Evolutionary conservation across 371 early-diverging fungal species (phyloP), one percentile per base, ranked within the genome.

Genomic region (Batkoa obscura): DNA sequence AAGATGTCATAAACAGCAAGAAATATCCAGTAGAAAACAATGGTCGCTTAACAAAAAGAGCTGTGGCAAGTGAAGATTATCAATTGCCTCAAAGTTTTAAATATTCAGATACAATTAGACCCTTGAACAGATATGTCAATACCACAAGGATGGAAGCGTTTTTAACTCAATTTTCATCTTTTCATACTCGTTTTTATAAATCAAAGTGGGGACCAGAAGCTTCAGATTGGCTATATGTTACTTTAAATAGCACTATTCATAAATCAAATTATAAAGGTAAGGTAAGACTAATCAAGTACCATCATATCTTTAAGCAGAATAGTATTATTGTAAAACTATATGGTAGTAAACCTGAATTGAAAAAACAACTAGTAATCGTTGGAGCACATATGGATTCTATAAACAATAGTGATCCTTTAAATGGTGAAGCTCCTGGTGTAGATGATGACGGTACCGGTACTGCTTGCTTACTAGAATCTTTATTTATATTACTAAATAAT

Each of bases 371-470:
- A 3, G 87, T 90, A 3, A 79, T 95, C 55, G 60, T 94, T 1
- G 78, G 80, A 37, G 92, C 94, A 15, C 96, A 94, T 68, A 88
- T 86, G 66, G 94, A 94, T 60, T 87, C 88, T 10, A 70, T 89
- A 50, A 88, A 89, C 60, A 67, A 71, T 71, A 86, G 81, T 82
- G 64, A 84, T 38, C 91, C 91, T 3, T 71, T 63, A 57, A 80
- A 66, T 59, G 90, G 88, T 17, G 73, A 83, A 15, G 71, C 85
- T 2, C 88, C 87, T 38, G 90, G 90, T 45, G 78, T 76, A 17
- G 80, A 90, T 70, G 92, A 91, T 61, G 87, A 89, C 70, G 93
- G 90, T 37, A 80, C 82, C 52, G 96, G 96, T 9, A 82, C 84
- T 0, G 79, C 80, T 1, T 86, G 90, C 0, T 85, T 88, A 38